A percentile compares a stretch with the other conserved stretches of the same genome.
These are phyloP conservation scores for Striga asiatica DNA, from an alignment of 257 asterid genomes.

Conservation along the genomic window DNA sequence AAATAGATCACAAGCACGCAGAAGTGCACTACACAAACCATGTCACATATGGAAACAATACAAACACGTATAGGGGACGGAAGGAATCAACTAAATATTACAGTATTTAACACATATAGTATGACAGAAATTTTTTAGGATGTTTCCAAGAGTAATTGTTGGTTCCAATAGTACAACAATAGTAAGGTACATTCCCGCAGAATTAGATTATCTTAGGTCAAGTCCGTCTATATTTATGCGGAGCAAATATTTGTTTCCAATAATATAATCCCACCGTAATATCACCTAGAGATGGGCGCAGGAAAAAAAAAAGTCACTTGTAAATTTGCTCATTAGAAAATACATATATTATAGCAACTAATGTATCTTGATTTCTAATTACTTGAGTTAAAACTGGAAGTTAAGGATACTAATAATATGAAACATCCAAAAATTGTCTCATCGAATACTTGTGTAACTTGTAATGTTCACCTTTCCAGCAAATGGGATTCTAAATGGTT, in stretches of 20 bases:
- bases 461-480: slow-evolving; percentile 76
- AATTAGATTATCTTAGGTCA: neutral
- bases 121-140: neutral
- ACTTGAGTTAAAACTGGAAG: neutral
- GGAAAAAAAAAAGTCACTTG: too few relatives aligned
- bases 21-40: neutral
- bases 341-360: neutral
- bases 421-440: too few relatives aligned
- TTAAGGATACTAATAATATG: neutral
- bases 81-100: neutral
- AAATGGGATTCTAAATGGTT: slow-evolving; percentile 95
- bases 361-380: neutral
- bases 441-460: too few relatives aligned
- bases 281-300: too few relatives aligned
- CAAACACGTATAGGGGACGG: neutral
- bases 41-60: slow-evolving; percentile 8
- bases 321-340: neutral
- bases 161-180: neutral
- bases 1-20: slow-evolving; percentile 17
- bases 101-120: neutral
- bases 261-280: neutral
- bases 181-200: neutral
- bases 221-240: neutral
- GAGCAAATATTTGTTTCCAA: neutral
- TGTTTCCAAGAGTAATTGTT: neutral